Evolutionary conservation across 1,139 yeast genomes (phyloP).

Genomic region (Kodamaea sp.): DNA sequence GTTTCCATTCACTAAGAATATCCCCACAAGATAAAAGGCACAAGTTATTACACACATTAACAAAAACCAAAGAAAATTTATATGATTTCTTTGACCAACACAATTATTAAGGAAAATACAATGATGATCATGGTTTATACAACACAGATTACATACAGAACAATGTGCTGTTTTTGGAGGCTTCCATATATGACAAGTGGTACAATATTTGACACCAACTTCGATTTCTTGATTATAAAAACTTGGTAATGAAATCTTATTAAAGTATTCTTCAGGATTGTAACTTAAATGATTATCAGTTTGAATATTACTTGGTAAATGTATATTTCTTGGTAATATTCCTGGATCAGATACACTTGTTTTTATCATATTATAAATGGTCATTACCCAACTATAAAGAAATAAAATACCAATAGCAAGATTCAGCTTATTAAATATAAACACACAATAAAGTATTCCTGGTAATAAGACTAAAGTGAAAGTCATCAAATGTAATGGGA

Average conservation of each 20-base stretch:
- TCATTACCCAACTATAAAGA: constrained; percentile 53
- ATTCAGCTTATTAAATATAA: constrained; percentile 37
- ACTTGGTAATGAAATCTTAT: constrained; percentile 53
- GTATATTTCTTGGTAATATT: constrained; percentile 63
- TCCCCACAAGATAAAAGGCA: constrained; percentile 19
- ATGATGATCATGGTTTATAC: constrained; percentile 43
- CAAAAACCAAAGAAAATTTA: constrained; percentile 41
- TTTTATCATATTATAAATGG: constrained; percentile 45
- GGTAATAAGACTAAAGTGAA: constrained; percentile 40
- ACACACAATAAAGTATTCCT: constrained; percentile 43
- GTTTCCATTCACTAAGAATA: constrained; percentile 23
- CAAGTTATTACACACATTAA: constrained; percentile 22
- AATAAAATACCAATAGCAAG: constrained; percentile 59
- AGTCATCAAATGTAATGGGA: constrained; percentile 17
- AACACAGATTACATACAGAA: constrained; percentile 41
- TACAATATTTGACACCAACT: constrained; percentile 45
- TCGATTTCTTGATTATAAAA: constrained; percentile 17
- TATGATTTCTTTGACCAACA: constrained; percentile 34
- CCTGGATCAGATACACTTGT: constrained; percentile 72
- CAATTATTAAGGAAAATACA: constrained; percentile 40
- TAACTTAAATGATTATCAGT: constrained; percentile 14
- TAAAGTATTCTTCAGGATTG: constrained; percentile 62
- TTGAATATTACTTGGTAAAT: constrained; percentile 34
- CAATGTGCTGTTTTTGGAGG: constrained; percentile 47
- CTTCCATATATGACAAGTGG: constrained; percentile 48